phyloP scores from a whole-genome alignment of 768 basidiomycete genomes.

The Hericium rajendrae region DNA sequence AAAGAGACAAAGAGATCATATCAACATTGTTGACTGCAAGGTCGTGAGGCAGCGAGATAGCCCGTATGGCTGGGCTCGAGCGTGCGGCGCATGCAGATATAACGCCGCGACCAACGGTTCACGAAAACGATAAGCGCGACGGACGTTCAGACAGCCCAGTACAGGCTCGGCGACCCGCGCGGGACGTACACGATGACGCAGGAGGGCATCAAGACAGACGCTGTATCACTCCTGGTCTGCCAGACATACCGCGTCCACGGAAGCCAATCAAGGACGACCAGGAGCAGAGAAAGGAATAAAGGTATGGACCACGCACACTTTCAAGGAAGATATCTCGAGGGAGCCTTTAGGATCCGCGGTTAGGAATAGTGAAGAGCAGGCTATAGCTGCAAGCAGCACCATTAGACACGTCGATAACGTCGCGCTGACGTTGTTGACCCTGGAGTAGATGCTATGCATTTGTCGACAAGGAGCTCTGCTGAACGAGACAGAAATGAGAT shows the following conservation, averaged over 20 bases:
- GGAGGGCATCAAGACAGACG: conserved; percentile 15
- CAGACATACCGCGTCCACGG: background rate
- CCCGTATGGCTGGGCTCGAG: background rate
- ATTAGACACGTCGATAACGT: conserved; percentile 69
- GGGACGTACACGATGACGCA: conserved; percentile 19
- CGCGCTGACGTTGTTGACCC: conserved; percentile 66
- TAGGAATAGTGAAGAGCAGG: conserved; percentile 65
- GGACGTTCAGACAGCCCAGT: no score
- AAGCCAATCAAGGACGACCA: background rate
- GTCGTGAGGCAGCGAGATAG: background rate
- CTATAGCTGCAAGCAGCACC: conserved; percentile 58
- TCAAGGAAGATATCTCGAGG: conserved; percentile 52
- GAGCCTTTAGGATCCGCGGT: conserved; percentile 46
- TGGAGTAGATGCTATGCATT: conserved; percentile 66
- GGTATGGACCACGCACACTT: conserved; percentile 52
- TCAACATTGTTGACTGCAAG: background rate
- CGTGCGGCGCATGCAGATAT: background rate
- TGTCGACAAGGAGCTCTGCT: background rate
- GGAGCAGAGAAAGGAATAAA: no score
- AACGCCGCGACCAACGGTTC: background rate
- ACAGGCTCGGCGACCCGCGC: background rate
- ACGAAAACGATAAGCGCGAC: no score
- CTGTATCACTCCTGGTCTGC: no score
- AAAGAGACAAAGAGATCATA: background rate
- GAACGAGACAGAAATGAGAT: no score